These are phyloP conservation scores for Cerioporus squamosus DNA, from an alignment of 1,284 basidiomycete species.

Conservation along the genomic window DNA sequence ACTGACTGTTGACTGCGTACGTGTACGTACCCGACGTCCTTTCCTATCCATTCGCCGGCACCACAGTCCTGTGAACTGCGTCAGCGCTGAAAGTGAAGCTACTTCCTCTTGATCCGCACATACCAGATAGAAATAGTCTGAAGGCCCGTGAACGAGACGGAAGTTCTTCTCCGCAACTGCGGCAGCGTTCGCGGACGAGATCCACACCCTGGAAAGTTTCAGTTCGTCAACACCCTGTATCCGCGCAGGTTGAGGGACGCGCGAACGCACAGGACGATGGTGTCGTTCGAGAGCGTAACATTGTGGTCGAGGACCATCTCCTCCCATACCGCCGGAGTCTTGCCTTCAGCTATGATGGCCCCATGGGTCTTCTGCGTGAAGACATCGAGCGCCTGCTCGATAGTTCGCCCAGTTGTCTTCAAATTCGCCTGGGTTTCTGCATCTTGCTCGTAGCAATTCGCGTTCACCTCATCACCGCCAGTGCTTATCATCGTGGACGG, in stretches of 20 bases:
- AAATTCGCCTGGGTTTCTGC: slow-evolving; percentile 57
- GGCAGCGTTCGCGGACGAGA: slow-evolving; percentile 45
- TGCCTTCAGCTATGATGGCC: slow-evolving; percentile 45
- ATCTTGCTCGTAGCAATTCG: slow-evolving; percentile 69
- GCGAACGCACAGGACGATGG: slow-evolving; percentile 64
- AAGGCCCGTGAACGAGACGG: slow-evolving; percentile 55
- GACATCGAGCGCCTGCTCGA: slow-evolving; percentile 63
- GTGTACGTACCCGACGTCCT: slow-evolving; percentile 37
- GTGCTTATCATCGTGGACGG: slow-evolving; percentile 70
- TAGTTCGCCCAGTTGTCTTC: slow-evolving; percentile 48
- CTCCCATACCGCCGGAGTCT: slow-evolving; percentile 75
- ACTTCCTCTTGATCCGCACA: slow-evolving; percentile 21
- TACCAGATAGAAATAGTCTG: slow-evolving; percentile 63
- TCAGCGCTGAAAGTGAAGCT: neutral
- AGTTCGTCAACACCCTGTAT: too few species aligned
- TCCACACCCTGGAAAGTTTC: slow-evolving; percentile 55
- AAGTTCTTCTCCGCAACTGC: slow-evolving; percentile 51
- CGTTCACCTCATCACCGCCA: slow-evolving; percentile 84
- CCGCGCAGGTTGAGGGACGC: neutral
- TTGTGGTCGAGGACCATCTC: slow-evolving; percentile 74
- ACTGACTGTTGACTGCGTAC: too few species aligned
- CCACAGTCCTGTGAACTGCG: slow-evolving; percentile 68
- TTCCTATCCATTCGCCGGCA: slow-evolving; percentile 76
- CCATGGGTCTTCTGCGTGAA: slow-evolving; percentile 64
- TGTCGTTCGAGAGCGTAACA: slow-evolving; percentile 64